Percentiles rank a stretch among this genome's conserved stretches.
phyloP scores from a whole-genome alignment of 148 eudicot species.

The Chenopodium formosanum region DNA sequence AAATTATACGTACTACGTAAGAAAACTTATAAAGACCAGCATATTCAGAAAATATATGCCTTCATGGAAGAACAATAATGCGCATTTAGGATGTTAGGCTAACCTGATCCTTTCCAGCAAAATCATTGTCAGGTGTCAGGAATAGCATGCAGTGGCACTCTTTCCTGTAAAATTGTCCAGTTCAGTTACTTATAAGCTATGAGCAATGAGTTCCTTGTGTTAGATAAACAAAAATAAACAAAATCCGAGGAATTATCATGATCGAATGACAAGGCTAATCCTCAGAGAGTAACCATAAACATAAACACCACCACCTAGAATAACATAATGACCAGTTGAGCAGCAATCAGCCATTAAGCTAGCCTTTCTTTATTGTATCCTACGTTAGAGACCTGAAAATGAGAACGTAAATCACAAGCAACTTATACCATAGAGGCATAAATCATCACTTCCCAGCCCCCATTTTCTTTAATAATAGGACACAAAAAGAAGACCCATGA shows the following conservation, averaged over 20 bases:
- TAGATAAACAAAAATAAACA: neutral
- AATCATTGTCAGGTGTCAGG: conserved; percentile 92
- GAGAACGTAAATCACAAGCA: neutral
- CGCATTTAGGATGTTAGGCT: neutral
- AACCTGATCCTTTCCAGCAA: conserved; percentile 95
- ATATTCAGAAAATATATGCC: neutral
- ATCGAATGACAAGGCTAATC: neutral
- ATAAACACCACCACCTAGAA: neutral
- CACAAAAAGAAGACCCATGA: neutral
- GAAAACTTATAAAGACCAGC: neutral
- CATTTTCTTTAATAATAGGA: neutral
- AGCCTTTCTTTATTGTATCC: neutral
- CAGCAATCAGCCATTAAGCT: too few species aligned
- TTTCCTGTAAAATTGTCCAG: conserved; percentile 56
- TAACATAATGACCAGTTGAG: too few species aligned
- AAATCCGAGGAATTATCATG: neutral
- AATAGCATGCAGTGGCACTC: conserved; percentile 99
- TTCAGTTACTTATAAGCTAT: neutral
- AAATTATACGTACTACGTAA: neutral
- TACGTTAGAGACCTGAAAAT: neutral
- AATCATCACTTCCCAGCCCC: neutral
- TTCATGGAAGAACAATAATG: neutral
- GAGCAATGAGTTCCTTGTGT: neutral
- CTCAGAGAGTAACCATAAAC: neutral
- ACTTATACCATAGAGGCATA: neutral